Conservation (phyloP, 805 yeast genomes). For the Candida hungchunana region DNA sequence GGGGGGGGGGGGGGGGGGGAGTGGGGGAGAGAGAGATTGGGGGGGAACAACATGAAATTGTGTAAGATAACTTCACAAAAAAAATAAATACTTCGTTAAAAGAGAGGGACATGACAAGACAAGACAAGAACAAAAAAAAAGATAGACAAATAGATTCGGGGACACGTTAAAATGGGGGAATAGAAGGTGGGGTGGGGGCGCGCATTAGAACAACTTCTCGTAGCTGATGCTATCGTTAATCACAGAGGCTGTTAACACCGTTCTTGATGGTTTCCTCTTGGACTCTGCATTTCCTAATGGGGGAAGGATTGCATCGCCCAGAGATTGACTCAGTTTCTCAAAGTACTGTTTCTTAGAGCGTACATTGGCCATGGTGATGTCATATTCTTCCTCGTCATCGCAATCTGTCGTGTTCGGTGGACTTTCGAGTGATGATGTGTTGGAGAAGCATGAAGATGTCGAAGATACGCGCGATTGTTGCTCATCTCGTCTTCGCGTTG, state of each 20-base stretch:
- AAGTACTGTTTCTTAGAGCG: constrained; percentile 17
- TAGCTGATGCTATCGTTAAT: constrained; percentile 19
- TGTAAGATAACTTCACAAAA: no score
- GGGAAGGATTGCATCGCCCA: neutral
- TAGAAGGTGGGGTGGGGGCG: no score
- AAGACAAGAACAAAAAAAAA: no score
- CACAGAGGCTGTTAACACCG: constrained; percentile 21
- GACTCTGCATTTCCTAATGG: neutral
- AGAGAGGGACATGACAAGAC: no score
- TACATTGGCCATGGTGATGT: constrained; percentile 9
- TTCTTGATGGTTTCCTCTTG: constrained; percentile 17
- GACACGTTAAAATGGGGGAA: no score
- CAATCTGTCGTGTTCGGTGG: neutral
- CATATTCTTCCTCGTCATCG: neutral
- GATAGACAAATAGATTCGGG: no score
- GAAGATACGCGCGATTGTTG: constrained; percentile 3
- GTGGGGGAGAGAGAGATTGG: no score
- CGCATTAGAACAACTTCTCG: constrained; percentile 18
- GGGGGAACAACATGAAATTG: no score
- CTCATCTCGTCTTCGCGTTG: neutral
- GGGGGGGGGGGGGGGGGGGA: no score
- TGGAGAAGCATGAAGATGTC: constrained; percentile 7
- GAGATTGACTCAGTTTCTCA: constrained; percentile 13
- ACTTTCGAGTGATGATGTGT: no score
- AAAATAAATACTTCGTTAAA: no score